phyloP scores from a whole-genome alignment of 164 flowering plant genomes.

The Hamamelis virginiana region DNA sequence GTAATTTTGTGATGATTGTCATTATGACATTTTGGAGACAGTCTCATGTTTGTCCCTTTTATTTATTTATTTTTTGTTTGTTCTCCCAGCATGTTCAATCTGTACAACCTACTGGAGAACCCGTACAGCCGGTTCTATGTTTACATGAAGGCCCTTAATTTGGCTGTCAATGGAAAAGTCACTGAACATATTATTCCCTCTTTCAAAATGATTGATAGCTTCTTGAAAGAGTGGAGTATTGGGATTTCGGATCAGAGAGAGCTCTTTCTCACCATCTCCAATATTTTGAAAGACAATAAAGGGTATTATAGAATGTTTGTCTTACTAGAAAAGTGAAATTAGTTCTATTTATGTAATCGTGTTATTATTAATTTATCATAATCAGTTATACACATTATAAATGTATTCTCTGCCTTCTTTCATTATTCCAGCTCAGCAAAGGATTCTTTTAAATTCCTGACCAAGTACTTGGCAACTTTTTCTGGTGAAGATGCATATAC shows the following conservation, averaged over 20 bases:
- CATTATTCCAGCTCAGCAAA: conserved; percentile 57
- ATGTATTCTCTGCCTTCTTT: neutral
- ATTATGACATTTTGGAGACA: neutral
- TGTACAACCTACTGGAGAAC: conserved; percentile 81
- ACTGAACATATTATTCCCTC: conserved; percentile 76
- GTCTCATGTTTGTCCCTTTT: conserved; percentile 9
- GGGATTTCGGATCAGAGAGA: conserved; percentile 70
- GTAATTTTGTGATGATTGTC: conserved; percentile 33
- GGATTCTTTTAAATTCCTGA: conserved; percentile 72
- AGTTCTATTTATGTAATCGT: neutral
- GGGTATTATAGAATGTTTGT: conserved; percentile 38
- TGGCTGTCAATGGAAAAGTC: conserved; percentile 78
- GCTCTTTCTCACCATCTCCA: conserved; percentile 71
- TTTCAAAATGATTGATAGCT: conserved; percentile 76
- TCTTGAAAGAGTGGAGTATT: conserved; percentile 89
- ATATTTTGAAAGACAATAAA: conserved; percentile 70
- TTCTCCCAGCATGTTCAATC: conserved; percentile 76
- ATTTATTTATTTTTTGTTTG: conserved; percentile 6
- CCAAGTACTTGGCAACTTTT: conserved; percentile 89
- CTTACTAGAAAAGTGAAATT: neutral
- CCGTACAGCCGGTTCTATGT: conserved; percentile 77
- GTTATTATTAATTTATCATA: neutral
- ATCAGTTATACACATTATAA: neutral
- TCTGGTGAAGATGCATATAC: conserved; percentile 66
- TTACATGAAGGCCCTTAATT: conserved; percentile 73